phyloP scores from a whole-genome alignment of 495 filamentous ascomycete genomes.

The Annulohypoxylon maeteangense region DNA sequence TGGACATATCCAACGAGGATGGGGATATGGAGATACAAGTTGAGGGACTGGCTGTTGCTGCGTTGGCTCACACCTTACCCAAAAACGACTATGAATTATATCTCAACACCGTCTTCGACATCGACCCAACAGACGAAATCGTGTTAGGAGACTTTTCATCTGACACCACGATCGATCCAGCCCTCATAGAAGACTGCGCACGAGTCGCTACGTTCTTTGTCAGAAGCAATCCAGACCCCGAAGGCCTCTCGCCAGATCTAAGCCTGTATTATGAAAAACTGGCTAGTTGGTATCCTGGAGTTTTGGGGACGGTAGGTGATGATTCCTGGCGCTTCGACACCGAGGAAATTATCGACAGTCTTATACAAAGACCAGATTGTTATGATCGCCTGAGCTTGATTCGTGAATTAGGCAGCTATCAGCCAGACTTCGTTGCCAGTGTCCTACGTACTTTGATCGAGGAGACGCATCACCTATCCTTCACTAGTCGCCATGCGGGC shows the following conservation, averaged over 20 bases:
- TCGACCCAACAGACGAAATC: slow-evolving; percentile 57
- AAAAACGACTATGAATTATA: slow-evolving; percentile 58
- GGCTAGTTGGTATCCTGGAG: slow-evolving; percentile 8
- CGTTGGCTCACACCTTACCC: slow-evolving; percentile 50
- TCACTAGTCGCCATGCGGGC: slow-evolving; percentile 50
- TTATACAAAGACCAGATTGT: slow-evolving; percentile 50
- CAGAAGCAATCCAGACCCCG: not conserved
- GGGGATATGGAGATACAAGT: slow-evolving; percentile 55
- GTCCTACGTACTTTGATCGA: slow-evolving; percentile 43
- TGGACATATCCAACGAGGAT: slow-evolving; percentile 49
- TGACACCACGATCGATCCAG: slow-evolving; percentile 3
- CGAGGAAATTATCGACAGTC: slow-evolving; percentile 40
- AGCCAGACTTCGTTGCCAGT: slow-evolving; percentile 41
- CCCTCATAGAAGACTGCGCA: slow-evolving; percentile 51
- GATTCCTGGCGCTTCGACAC: slow-evolving; percentile 50
- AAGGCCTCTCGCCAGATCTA: not conserved
- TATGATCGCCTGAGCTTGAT: slow-evolving; percentile 45
- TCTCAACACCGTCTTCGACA: slow-evolving; percentile 51
- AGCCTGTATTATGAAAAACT: slow-evolving; percentile 9
- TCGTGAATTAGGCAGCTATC: slow-evolving; percentile 35
- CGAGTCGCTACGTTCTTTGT: slow-evolving; percentile 51
- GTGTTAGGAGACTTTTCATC: slow-evolving; percentile 6
- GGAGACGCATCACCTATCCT: slow-evolving; percentile 45
- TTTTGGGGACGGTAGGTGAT: slow-evolving; percentile 12
- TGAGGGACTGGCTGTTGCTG: slow-evolving; percentile 52